Base-by-base conservation (phyloP, 495 filamentous ascomycete genomes). In the Aspergillus hancockii region DNA sequence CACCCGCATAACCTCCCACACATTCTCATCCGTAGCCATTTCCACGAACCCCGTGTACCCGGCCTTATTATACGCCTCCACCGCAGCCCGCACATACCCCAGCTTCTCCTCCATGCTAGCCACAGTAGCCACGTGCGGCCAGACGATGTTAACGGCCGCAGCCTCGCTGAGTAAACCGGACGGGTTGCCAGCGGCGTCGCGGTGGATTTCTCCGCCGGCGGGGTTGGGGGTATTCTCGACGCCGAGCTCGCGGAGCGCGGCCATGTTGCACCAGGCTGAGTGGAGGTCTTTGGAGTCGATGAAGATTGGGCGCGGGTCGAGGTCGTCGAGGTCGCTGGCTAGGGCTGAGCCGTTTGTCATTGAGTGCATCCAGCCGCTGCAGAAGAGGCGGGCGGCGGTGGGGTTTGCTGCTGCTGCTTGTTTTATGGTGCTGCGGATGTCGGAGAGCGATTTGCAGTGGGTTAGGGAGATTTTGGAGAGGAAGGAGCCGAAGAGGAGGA, bases 261-360 rank as follows among this genome's bases (percentile, higher is more conserved):
- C 74, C 9, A 69, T 80, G 61, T 84, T 87, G 68, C 79, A 83
- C 85, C 85, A 88, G 0, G 83, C 79, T 0, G 81, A 84, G 58
- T 88, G 85, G 36, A 87, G 68, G 54, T 87, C 84, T 63, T 86
- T 83, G 22, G 82, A 78, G 51, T 88, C 83, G 58, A 88, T 80
- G 61, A 83, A 81, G 23, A 88, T 83, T 0, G 85, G 82, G 2
- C 85, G 68, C 18, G 79, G 69, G 58, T 75, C 67, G 14, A 76
- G 62, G 32, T 83, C 81, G 55, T 86, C 83, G 22, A 87, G 51
- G 66, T 78, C 78, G 30, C 64, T 68, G 4, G 83, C 80, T 8
- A 78, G 65, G 1, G 81, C 80, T 13, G 75, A 64, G 16, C 71
- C 74, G 50, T 80, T 67, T 0, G 82, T 84, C 78, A 85, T 83